Conservation (phyloP, 768 basidiomycete species). For the Boletus pseudopeckii region DNA sequence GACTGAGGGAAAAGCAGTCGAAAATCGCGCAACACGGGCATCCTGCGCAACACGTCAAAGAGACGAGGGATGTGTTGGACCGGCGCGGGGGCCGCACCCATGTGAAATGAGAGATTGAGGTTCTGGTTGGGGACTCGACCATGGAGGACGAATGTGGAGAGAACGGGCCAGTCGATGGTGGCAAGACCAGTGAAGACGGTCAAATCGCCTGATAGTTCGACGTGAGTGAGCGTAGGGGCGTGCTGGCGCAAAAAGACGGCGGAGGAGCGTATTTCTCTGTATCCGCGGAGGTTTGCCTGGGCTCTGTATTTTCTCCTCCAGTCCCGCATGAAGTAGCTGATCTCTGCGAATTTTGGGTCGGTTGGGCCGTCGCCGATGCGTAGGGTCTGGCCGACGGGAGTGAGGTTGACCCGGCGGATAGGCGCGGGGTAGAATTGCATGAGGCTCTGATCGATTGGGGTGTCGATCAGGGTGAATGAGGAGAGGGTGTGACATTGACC, state of each 20-base stretch:
- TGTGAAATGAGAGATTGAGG: constrained; percentile 14
- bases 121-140: constrained; percentile 24
- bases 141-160: constrained; percentile 31
- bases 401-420: constrained; percentile 27
- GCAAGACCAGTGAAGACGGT: constrained; percentile 26
- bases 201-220: constrained; percentile 32
- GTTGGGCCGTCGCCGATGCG: constrained; percentile 35
- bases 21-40: constrained; percentile 31
- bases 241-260: constrained; percentile 31
- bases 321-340: constrained; percentile 34
- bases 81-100: background rate
- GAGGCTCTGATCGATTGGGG: constrained; percentile 35
- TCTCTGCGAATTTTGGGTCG: constrained; percentile 31
- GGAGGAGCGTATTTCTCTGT: constrained; percentile 29
- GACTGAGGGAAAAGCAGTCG: constrained; percentile 32
- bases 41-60: constrained; percentile 30
- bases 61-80: constrained; percentile 8
- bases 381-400: constrained; percentile 33
- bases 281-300: constrained; percentile 29
- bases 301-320: constrained; percentile 36
- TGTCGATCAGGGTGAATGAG: constrained; percentile 31
- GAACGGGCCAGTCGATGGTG: constrained; percentile 30
- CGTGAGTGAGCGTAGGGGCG: constrained; percentile 26
- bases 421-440: constrained; percentile 27
- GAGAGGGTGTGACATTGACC: constrained; percentile 27